Conservation (phyloP, 768 basidiomycete species). For the Trametes cubensis region DNA sequence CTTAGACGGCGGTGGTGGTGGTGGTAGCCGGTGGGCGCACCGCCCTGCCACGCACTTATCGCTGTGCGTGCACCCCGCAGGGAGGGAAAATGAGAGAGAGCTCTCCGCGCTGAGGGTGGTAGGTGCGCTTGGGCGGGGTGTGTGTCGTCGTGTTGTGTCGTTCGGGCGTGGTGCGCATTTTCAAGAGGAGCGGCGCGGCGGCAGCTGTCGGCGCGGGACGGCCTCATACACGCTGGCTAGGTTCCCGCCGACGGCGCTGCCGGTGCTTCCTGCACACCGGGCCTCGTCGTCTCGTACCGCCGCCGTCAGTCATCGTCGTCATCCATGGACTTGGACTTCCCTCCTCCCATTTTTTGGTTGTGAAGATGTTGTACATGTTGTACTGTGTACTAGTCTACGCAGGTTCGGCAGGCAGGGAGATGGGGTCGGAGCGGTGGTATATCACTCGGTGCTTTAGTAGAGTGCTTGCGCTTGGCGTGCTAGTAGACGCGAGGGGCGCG, state of each 20-base stretch:
- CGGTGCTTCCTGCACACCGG: not conserved
- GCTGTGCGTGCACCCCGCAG: not conserved
- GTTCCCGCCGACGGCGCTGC: not conserved
- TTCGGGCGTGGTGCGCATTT: too few relatives aligned
- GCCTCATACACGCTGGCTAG: constrained; percentile 17
- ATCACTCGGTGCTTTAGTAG: not conserved
- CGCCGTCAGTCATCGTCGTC: too few relatives aligned
- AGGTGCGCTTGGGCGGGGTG: not conserved
- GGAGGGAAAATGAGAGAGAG: not conserved
- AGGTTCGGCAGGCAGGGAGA: not conserved
- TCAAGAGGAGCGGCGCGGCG: too few relatives aligned
- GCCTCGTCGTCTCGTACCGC: not conserved
- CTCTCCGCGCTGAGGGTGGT: constrained; percentile 11
- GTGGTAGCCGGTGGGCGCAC: not conserved
- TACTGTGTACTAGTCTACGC: constrained; percentile 5
- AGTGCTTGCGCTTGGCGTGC: constrained; percentile 3
- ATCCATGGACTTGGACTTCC: constrained; percentile 4
- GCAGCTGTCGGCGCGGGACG: not conserved
- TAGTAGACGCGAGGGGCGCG: not conserved
- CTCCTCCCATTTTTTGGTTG: not conserved
- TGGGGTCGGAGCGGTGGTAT: too few relatives aligned
- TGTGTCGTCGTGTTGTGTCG: not conserved
- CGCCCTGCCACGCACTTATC: not conserved
- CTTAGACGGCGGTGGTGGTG: not conserved
- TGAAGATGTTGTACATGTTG: constrained; percentile 23